Base-by-base conservation (phyloP, 2,329 filamentous ascomycete species). In the Colletotrichum limetticola region DNA sequence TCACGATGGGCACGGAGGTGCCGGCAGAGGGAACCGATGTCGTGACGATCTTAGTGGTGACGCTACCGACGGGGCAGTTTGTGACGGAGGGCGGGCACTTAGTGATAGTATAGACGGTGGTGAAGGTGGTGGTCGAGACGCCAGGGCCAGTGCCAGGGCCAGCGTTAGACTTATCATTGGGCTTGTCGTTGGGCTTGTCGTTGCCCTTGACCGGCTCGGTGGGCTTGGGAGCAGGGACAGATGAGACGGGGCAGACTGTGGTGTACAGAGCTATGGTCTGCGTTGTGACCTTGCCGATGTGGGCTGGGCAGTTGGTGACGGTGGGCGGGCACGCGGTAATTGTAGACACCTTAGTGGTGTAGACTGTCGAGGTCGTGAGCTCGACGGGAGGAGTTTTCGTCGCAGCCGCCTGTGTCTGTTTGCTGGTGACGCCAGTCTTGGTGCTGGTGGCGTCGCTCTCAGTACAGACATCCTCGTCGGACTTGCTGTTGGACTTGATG, bases 241-340 rank as follows among this genome's bases (percentile, higher is more conserved):
- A 72, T 28, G 76, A 76, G 26, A 86, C 80, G 12, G 85, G 85
- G 81, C 84, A 85, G 67, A 85, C 78, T 5, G 84, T 86, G 56
- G 83, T 86, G 49, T 81, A 84, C 62, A 77, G 66, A 56, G 79
- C 75, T 53, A 80, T 75, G 52, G 79, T 77, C 75, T 79, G 74
- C 3, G 85, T 86, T 19, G 81, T 82, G 46, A 85, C 79, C 42
- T 80, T 77, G 53, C 79, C 79, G 46, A 79, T 75, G 35, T 76
- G 76, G 8, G 68, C 79, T 12, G 83, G 82, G 77, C 83, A 85
- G 80, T 83, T 77, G 42, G 77, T 78, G 4, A 85, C 79, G 19
- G 78, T 77, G 19, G 88, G 82, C 60, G 84, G 85, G 80, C 89
- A 91, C 53, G 86, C 86, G 77, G 86, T 90, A 80, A 90, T 83